Evolutionary conservation across 805 yeast genomes (phyloP).

Genomic region (Pichia paraexigua): DNA sequence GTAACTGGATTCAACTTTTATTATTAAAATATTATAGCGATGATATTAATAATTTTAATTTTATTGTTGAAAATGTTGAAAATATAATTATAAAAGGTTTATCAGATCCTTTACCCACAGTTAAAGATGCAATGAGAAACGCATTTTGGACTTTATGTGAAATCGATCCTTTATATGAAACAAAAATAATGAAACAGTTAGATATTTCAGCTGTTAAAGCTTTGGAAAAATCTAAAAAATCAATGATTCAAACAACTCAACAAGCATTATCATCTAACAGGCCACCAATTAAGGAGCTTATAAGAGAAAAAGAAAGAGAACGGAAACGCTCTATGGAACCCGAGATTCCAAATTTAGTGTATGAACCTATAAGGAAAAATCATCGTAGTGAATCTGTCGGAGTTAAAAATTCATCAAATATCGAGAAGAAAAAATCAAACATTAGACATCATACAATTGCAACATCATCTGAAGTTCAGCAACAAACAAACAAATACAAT

Average conservation of each 20-base stretch:
- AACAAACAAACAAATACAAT: neutral
- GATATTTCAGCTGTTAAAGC: slow-evolving; percentile 48
- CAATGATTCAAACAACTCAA: neutral
- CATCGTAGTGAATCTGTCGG: neutral
- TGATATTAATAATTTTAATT: slow-evolving; percentile 23
- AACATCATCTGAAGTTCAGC: neutral
- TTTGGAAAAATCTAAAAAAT: slow-evolving; percentile 43
- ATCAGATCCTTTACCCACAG: slow-evolving; percentile 72
- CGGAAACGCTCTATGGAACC: slow-evolving; percentile 4
- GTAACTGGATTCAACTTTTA: slow-evolving; percentile 61
- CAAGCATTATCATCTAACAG: slow-evolving; percentile 19
- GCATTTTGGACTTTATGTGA: slow-evolving; percentile 65
- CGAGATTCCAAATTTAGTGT: neutral
- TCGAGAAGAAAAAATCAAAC: neutral
- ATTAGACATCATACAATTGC: neutral
- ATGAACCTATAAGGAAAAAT: neutral
- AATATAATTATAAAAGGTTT: slow-evolving; percentile 53
- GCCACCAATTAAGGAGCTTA: slow-evolving; percentile 42
- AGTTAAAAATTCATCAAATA: neutral
- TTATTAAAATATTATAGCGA: slow-evolving; percentile 40
- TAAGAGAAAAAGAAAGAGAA: slow-evolving; percentile 31
- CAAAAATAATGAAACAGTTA: slow-evolving; percentile 28
- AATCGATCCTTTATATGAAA: slow-evolving; percentile 47
- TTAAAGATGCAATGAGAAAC: slow-evolving; percentile 64
- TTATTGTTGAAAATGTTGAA: slow-evolving; percentile 36